phyloP scores from a whole-genome alignment of 108 stramenopile genomes.

The Nitzschia sp. region DNA sequence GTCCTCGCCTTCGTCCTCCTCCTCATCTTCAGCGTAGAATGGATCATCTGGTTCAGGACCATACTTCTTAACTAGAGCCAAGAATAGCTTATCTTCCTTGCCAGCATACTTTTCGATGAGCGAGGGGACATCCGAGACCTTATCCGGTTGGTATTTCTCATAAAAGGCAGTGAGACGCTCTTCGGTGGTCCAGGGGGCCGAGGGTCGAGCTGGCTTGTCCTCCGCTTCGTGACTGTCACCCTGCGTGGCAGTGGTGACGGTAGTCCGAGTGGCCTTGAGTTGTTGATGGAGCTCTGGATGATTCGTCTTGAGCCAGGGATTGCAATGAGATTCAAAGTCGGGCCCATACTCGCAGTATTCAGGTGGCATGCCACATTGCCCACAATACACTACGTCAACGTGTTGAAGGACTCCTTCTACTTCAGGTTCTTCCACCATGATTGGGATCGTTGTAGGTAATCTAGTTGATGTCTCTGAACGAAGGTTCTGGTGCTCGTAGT shows the following conservation, averaged over 20 bases:
- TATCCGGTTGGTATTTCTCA: slow-evolving; percentile 82
- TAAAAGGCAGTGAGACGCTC: slow-evolving; percentile 82
- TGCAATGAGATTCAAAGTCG: slow-evolving; percentile 82
- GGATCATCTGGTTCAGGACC: slow-evolving; percentile 88
- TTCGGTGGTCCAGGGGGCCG: slow-evolving; percentile 75
- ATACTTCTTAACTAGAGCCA: slow-evolving; percentile 83
- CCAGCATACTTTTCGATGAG: slow-evolving; percentile 85
- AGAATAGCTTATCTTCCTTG: slow-evolving; percentile 88
- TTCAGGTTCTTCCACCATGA: slow-evolving; percentile 5
- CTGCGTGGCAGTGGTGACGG: background rate
- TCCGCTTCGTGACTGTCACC: slow-evolving; percentile 12
- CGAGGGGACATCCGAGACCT: slow-evolving; percentile 63
- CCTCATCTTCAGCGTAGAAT: slow-evolving; percentile 52
- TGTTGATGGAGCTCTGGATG: slow-evolving; percentile 55
- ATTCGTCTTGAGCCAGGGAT: slow-evolving; percentile 69
- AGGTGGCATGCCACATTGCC: slow-evolving; percentile 91
- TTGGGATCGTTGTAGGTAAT: too few relatives aligned
- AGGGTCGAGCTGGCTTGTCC: slow-evolving; percentile 27
- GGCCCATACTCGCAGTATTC: slow-evolving; percentile 96
- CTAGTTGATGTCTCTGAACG: too few relatives aligned
- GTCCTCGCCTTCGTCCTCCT: slow-evolving; percentile 56
- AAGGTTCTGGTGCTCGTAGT: too few relatives aligned
- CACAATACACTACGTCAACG: slow-evolving; percentile 80
- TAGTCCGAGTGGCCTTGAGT: slow-evolving; percentile 33
- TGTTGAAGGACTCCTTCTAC: slow-evolving; percentile 13